Evolutionary conservation across 169 alveolate genomes (phyloP), one percentile per base, ranked within the genome.

Genomic region (Babesia ovis): DNA sequence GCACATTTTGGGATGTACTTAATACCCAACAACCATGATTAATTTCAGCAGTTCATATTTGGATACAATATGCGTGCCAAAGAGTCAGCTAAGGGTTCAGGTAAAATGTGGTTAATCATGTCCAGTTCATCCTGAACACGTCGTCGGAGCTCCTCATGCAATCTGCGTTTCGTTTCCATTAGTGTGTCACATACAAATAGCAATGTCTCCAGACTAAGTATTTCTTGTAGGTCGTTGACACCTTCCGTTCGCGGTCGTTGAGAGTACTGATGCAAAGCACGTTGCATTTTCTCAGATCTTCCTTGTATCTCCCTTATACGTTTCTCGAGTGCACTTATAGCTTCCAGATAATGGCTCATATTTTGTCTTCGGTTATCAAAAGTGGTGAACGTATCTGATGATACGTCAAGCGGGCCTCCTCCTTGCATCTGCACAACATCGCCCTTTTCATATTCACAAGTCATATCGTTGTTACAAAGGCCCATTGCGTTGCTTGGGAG

Each of bases 1-100:
- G 87, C 43, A 64, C 74, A 8, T 79, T 79, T 58, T 79, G 87
- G 87, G 87, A 79, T 42, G 59, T 46, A 16, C 31, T 77, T 16
- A 12, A 55, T 23, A 39, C 45, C 11, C 39, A 42, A 55, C 18
- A 51, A 22, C 5, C 25, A 20, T 48, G 1, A 31, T 25, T 29
- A 0, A 64, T 16, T 1, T 37, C 25, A 64, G 23, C 20, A 34
- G 61, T 43, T 25, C 59, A 64, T 48, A 25, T 34, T 50, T 6
- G 74, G 74, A 43, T 64, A 64, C 20, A 64, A 43, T 45, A 64
- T 64, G 43, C 74, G 74, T 46, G 74, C 45, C 27, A 64, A 27
- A 22, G 74, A 64, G 74, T 64, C 74, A 29, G 74, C 74, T 20
- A 64, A 61, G 29, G 74, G 74, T 31, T 64, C 74, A 8, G 74